Conservation (phyloP, 495 filamentous ascomycete genomes). For the Clavariopsis aquatica region DNA sequence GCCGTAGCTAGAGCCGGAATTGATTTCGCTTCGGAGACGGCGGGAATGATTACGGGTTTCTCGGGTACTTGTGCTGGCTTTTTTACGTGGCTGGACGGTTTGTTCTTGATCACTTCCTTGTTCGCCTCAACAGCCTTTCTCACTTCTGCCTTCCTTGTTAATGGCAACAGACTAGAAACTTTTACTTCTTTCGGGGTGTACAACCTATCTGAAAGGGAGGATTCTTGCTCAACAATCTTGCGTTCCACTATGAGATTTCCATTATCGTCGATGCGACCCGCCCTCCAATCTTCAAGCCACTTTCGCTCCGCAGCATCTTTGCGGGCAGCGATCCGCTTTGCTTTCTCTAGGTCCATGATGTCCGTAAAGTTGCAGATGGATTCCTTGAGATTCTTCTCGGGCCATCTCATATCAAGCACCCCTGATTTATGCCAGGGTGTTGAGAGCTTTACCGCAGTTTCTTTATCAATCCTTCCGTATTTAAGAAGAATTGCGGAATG, state of each 20-base stretch:
- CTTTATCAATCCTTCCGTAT: not conserved
- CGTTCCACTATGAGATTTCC: too few relatives aligned
- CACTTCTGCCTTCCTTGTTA: not conserved
- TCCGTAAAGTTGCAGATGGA: not conserved
- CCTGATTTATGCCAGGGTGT: conserved; percentile 20
- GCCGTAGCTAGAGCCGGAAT: not conserved
- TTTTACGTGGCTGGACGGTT: not conserved
- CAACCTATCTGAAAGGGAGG: not conserved
- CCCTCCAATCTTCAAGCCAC: conserved; percentile 3
- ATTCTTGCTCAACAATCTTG: too few relatives aligned
- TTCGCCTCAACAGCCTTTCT: too few relatives aligned
- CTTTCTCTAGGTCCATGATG: conserved; percentile 18
- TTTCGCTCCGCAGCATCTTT: conserved; percentile 15
- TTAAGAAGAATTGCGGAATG: not conserved
- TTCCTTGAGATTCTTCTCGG: conserved; percentile 9
- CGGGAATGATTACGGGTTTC: not conserved
- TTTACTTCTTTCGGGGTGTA: not conserved
- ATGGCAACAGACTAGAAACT: not conserved
- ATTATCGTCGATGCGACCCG: conserved; percentile 4
- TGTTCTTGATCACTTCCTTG: not conserved
- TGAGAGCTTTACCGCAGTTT: not conserved
- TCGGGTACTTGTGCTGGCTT: not conserved
- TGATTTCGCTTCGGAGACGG: not conserved
- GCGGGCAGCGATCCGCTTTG: not conserved
- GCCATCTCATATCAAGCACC: conserved; percentile 9